Evolutionary conservation across 768 basidiomycete genomes (phyloP), one percentile per base, ranked within the genome.

Genomic region (Tylopilus rubrobrunneus): DNA sequence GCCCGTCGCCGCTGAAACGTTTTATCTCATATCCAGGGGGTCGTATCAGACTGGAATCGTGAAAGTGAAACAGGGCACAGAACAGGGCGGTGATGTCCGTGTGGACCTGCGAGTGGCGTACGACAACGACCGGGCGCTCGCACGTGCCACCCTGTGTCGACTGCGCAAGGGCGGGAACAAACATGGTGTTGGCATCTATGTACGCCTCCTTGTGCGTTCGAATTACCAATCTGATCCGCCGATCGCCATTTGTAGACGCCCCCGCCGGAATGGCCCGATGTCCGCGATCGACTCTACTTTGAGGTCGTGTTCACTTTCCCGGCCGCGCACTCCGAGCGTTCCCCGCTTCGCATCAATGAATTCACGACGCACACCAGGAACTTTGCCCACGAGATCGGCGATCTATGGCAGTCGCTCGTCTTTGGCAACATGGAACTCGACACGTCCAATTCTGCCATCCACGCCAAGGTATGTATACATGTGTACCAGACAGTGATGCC

Each of bases 121-220:
- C 45, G 41, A 64, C 31, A 40, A 48, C 28, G 40, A 52, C 5
- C 49, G 44, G 9, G 55, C 65, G 10, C 66, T 73, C 2, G 57
- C 62, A 6, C 58, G 60, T n/a, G 67, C 68, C 19, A 57, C 63
- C 5, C 59, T 75, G 15, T 74, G 72, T 51, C 55, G 47, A n/a
- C 60, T 77, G 2, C 55, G 56, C 34, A 66, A 60, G 33, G 51
- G 49, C 7, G 64, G 62, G 23, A 57, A 64, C 9, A 55, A 64
- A 37, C 53, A 69, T 36, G 75, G 74, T 19, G 58, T 76, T 14
- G 74, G 75, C 0, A 67, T 77, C 51, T 76, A 67, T 40, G 76
- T 74, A 49, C 27, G 45, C 17, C 12, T 46, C 29, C 27, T 3
- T 7, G 3, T 29, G n/a, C 27, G 37, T 19, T n/a, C 6, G 37